Evolutionary conservation across 805 yeast species (phyloP), one percentile per base, ranked within the genome.

Genomic region (Diddensiella caesifluorescens): DNA sequence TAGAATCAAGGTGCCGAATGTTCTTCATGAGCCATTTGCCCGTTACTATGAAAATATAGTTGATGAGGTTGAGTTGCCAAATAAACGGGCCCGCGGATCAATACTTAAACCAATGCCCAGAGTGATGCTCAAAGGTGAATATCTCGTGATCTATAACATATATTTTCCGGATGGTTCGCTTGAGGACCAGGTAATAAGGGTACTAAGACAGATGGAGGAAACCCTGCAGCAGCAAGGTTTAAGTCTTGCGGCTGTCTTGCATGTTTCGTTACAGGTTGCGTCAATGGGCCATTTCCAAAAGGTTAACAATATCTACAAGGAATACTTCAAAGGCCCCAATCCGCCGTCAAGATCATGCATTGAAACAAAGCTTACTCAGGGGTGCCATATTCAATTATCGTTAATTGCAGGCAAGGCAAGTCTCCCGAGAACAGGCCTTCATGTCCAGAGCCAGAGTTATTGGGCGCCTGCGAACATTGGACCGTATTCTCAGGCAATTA

Each of bases 381-480:
- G 61, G 0, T 38, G 42, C 18, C 53, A 59, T 4, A 56, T 80
- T 4, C 83, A 77, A 52, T 56, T 89, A 6, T 84, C 96, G 0
- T 78, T 82, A 12, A 65, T 73, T 10, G 40, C 39, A 13, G 48
- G 29, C 15, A 4, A 12, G 12, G 15, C 18, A 10, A 12, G 18
- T 7, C 27, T 34, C 5, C 26, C 58, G 25, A 34, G 21, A 0
- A 65, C 64, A 22, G 96, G 97, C 0, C 65, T 90, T 12, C 97
- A 92, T 56, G 87, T 92, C 5, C 90, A 92, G 53, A 88, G 97
- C 1, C 71, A 89, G 45, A 88, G 97, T 30, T 89, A 84, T 59
- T 92, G 98, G 98, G 97, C 97, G 0, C 98, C 98, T 0, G 90
- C 95, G 27, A 92, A 92, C 52, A 92, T 92, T 35, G 98, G 98